Evolutionary conservation across 305 asterid species (phyloP).

Genomic region (Fraxinus latifolia): DNA sequence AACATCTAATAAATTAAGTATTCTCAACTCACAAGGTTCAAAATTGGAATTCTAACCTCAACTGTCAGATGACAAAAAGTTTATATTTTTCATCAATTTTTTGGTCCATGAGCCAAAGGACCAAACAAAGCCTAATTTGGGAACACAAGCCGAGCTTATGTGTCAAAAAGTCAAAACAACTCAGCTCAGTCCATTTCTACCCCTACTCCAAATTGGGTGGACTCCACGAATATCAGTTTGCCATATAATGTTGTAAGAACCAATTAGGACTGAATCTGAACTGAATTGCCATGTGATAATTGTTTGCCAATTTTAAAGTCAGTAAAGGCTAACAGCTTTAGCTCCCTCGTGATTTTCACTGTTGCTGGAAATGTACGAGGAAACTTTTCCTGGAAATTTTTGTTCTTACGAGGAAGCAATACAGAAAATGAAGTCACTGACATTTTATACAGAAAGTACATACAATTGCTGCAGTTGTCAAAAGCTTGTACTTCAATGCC

Average conservation of each 20-base stretch:
- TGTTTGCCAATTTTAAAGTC: neutral
- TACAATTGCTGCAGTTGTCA: neutral
- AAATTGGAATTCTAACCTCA: neutral
- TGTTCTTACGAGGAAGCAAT: neutral
- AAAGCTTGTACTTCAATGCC: neutral
- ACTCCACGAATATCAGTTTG: neutral
- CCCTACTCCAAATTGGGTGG: neutral
- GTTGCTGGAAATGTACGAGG: neutral
- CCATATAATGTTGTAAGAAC: neutral
- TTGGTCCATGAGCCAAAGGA: neutral
- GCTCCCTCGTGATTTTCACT: neutral
- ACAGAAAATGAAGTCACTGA: neutral
- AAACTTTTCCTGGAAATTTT: neutral
- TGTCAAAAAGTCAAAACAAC: neutral
- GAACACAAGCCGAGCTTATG: neutral
- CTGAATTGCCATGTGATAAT: neutral
- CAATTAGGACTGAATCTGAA: neutral
- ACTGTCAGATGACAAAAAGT: neutral
- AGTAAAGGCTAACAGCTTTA: neutral
- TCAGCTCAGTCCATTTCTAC: neutral
- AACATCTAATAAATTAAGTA: neutral
- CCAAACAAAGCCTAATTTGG: neutral
- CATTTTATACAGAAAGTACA: neutral
- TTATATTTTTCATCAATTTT: neutral
- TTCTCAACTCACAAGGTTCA: neutral